Percentiles rank a stretch among this genome's conserved stretches.
These are phyloP conservation scores for Penicilliopsis zonata DNA, from an alignment of 495 filamentous ascomycete species.

Conservation along the genomic window DNA sequence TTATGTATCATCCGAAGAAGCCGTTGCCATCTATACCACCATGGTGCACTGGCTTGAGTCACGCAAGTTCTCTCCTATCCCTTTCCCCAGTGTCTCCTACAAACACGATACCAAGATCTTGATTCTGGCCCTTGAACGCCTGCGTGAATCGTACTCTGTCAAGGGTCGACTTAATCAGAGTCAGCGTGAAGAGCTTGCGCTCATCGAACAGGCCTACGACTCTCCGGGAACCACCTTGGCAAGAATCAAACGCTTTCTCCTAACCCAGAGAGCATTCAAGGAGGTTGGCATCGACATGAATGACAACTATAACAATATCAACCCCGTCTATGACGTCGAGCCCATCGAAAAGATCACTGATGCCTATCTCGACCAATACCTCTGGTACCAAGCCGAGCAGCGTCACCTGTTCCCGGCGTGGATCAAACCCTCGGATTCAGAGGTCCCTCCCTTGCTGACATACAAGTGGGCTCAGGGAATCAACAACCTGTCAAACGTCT, in stretches of 20 bases:
- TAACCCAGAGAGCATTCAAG: constrained; percentile 97
- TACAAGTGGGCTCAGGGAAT: constrained; percentile 99
- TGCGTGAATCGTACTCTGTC: constrained; percentile 94
- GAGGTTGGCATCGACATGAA: constrained; percentile 99
- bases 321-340: constrained; percentile 98
- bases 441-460: constrained; percentile 90
- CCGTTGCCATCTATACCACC: constrained; percentile 96
- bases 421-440: constrained; percentile 99
- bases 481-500: constrained; percentile 97
- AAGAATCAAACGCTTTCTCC: constrained; percentile 92
- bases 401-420: constrained; percentile 95
- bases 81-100: constrained; percentile 98
- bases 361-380: constrained; percentile 95
- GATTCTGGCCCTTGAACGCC: constrained; percentile 86
- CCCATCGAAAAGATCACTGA: constrained; percentile 99
- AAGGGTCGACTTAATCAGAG: constrained; percentile 96
- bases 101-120: constrained; percentile 99
- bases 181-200: constrained; percentile 90
- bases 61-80: constrained; percentile 95
- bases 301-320: constrained; percentile 98
- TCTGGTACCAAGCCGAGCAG: constrained; percentile 99
- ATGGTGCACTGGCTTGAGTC: constrained; percentile 99
- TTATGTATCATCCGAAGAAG: constrained; percentile 96
- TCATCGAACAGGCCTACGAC: constrained; percentile 98
- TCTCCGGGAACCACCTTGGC: constrained; percentile 93